A percentile compares a stretch with the other conserved stretches of the same genome.
phyloP scores from a whole-genome alignment of 441 rosid species.

The Hura crepitans region DNA sequence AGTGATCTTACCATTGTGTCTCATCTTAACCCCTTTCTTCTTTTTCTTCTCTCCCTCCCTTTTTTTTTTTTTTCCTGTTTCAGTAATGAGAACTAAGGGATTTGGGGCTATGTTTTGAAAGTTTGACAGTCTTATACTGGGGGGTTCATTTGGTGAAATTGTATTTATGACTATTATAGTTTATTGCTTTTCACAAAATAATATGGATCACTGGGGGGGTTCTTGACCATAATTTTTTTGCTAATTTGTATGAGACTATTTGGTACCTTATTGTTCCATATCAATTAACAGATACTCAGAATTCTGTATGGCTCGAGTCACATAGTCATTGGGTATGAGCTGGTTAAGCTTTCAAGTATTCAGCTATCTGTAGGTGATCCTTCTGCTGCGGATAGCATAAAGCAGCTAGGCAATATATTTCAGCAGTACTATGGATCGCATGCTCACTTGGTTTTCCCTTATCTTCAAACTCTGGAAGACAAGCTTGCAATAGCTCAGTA shows the following conservation, averaged over 20 bases:
- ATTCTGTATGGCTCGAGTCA: constrained; percentile 55
- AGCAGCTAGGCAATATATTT: constrained; percentile 40
- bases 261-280: constrained; percentile 15
- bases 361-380: constrained; percentile 44
- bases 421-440: constrained; percentile 53
- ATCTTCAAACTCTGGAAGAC: constrained; percentile 41
- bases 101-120: neutral
- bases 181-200: neutral
- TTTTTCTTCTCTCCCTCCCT: no score
- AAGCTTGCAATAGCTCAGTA: constrained; percentile 22
- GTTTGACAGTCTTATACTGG: neutral
- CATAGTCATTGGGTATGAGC: constrained; percentile 71
- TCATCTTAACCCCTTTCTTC: no score
- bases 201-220: neutral
- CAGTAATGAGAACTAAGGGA: neutral
- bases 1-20: no score
- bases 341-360: constrained; percentile 55
- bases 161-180: neutral
- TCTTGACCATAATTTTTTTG: no score
- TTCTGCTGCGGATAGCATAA: constrained; percentile 37
- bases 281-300: constrained; percentile 55
- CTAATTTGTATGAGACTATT: neutral
- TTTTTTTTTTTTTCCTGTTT: no score
- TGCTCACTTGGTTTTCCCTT: constrained; percentile 41
- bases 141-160: neutral